phyloP scores from a whole-genome alignment of 2,329 filamentous ascomycete species.

The Colletotrichum liriopes region DNA sequence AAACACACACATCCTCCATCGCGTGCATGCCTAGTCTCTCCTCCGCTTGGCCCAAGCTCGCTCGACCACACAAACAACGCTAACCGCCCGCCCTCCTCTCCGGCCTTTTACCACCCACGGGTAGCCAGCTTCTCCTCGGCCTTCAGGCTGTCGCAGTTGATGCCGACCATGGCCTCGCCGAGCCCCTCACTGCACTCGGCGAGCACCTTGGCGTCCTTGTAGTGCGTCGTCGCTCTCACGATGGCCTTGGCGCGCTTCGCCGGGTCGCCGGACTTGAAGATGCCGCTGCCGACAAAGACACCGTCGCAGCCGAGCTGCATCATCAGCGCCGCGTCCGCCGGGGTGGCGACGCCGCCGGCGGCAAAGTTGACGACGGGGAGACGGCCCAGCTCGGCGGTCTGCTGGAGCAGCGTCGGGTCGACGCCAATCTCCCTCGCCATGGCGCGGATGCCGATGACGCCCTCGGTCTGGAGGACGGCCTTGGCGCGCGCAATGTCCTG shows the following conservation, averaged over 20 bases:
- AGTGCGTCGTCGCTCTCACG: conserved; percentile 94
- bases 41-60: neutral
- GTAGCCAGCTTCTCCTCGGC: conserved; percentile 87
- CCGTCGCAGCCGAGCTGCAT: conserved; percentile 99
- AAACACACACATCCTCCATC: neutral
- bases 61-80: neutral
- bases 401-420: conserved; percentile 83
- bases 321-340: conserved; percentile 95
- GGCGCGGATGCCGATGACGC: conserved; percentile 71
- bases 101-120: conserved; percentile 80
- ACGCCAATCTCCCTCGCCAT: conserved; percentile 87
- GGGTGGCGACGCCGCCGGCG: conserved; percentile 98
- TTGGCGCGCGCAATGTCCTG: conserved; percentile 86
- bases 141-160: conserved; percentile 86
- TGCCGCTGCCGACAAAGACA: conserved; percentile 96
- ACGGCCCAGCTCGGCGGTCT: conserved; percentile 89
- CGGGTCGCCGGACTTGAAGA: conserved; percentile 97
- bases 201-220: conserved; percentile 85
- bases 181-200: conserved; percentile 90
- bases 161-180: conserved; percentile 98
- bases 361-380: conserved; percentile 98
- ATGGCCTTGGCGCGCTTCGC: conserved; percentile 93
- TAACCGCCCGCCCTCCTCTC: too few species aligned
- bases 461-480: conserved; percentile 75
- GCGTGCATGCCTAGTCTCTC: neutral